Conservation (phyloP, 1,284 basidiomycete genomes). For the Pseudozyma sp. region DNA sequence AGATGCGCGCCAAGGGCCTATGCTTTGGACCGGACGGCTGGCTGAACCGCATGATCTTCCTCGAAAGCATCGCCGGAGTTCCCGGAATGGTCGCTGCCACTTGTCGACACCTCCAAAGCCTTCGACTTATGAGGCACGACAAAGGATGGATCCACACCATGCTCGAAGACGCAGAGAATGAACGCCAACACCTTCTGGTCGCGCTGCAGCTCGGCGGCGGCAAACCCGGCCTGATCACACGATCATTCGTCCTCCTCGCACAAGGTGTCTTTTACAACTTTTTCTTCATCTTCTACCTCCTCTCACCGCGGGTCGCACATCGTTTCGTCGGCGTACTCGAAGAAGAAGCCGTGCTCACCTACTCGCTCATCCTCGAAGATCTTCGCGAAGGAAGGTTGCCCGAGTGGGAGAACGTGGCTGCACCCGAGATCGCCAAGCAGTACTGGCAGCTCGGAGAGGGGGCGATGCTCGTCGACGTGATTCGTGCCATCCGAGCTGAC, state of each 20-base stretch:
- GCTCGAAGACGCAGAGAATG: slow-evolving; percentile 63
- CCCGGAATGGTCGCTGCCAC: slow-evolving; percentile 90
- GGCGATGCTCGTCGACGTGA: slow-evolving; percentile 85
- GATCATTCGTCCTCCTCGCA: slow-evolving; percentile 71
- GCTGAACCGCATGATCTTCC: slow-evolving; percentile 58
- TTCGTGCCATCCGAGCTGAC: slow-evolving; percentile 90
- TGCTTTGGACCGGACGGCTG: slow-evolving; percentile 59
- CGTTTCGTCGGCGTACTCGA: slow-evolving; percentile 95
- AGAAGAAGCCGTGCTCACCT: slow-evolving; percentile 84
- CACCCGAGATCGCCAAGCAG: slow-evolving; percentile 85
- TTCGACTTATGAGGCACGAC: slow-evolving; percentile 55
- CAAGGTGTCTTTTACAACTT: slow-evolving; percentile 72
- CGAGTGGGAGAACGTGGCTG: slow-evolving; percentile 79
- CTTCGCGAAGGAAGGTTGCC: slow-evolving; percentile 86
- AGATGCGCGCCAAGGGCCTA: slow-evolving; percentile 54
- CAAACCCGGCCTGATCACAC: slow-evolving; percentile 45
- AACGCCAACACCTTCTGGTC: slow-evolving; percentile 58
- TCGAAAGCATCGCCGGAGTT: slow-evolving; percentile 81
- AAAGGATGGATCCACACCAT: slow-evolving; percentile 61
- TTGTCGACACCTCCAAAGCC: slow-evolving; percentile 75
- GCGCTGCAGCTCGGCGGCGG: slow-evolving; percentile 28
- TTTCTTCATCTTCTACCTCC: slow-evolving; percentile 77
- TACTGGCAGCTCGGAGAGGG: slow-evolving; percentile 84
- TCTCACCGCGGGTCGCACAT: slow-evolving; percentile 86
- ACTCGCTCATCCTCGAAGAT: slow-evolving; percentile 82